A percentile compares a stretch with the other conserved stretches of the same genome.
Evolutionary conservation across 352 stramenopile genomes (phyloP).

Genomic region (Aphanomyces euteiches): DNA sequence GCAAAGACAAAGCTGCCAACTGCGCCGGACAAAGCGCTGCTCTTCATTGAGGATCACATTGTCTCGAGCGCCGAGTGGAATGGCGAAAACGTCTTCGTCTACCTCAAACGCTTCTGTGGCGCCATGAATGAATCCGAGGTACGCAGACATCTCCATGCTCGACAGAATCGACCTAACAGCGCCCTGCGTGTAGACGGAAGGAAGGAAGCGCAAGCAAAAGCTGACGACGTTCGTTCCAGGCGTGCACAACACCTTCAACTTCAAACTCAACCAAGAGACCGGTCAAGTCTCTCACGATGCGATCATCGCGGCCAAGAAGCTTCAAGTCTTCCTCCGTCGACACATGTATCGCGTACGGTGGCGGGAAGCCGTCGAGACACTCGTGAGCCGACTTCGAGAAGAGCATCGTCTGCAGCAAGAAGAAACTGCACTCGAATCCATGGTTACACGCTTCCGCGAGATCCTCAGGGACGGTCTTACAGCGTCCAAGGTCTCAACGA

Average conservation of each 20-base stretch:
- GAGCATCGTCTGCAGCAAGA: conserved; percentile 34
- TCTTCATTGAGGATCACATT: conserved; percentile 57
- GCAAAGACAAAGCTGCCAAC: not conserved
- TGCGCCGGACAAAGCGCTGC: conserved; percentile 25
- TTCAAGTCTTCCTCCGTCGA: conserved; percentile 45
- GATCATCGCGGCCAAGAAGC: conserved; percentile 20
- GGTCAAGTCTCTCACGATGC: not conserved
- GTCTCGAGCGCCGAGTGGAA: conserved; percentile 47
- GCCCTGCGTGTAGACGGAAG: conserved; percentile 24
- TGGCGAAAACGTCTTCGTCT: conserved; percentile 47
- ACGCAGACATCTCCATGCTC: not conserved
- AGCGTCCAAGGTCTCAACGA: conserved; percentile 68
- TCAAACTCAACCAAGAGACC: conserved; percentile 7
- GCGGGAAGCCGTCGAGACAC: conserved; percentile 42
- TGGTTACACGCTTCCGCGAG: conserved; percentile 49
- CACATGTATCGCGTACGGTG: conserved; percentile 39
- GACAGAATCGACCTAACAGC: not conserved
- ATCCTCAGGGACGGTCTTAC: conserved; percentile 54
- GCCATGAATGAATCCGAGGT: conserved; percentile 54
- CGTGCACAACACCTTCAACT: conserved; percentile 23
- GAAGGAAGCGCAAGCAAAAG: conserved; percentile 37
- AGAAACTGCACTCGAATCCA: conserved; percentile 42
- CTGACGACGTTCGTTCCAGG: conserved; percentile 30
- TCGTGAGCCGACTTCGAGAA: conserved; percentile 45
- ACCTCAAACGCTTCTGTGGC: conserved; percentile 56